Percentiles rank a stretch among this genome's conserved stretches.
Evolutionary conservation across 1,284 basidiomycete genomes (phyloP).

Genomic region (Ganoderma lucidum): DNA sequence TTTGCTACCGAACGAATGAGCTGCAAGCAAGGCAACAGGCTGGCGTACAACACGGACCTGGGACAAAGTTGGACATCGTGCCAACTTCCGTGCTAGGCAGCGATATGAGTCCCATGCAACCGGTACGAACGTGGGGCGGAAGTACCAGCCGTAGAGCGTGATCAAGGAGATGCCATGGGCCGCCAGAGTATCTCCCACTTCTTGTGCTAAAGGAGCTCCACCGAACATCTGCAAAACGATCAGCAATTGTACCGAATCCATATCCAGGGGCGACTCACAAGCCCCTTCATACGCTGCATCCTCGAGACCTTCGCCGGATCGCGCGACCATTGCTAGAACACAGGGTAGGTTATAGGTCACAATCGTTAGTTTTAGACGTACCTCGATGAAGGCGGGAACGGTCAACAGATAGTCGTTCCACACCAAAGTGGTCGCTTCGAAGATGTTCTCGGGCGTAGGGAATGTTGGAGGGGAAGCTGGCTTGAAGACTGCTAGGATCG

Average conservation of each 20-base stretch:
- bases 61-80: constrained; percentile 18
- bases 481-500: neutral
- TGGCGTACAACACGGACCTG: constrained; percentile 10
- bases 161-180: constrained; percentile 9
- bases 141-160: constrained; percentile 17
- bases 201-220: constrained; percentile 19
- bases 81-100: constrained; percentile 5
- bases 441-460: constrained; percentile 14
- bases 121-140: no score
- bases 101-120: neutral
- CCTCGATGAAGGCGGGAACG: constrained; percentile 14
- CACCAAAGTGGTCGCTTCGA: neutral
- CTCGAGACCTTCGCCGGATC: constrained; percentile 12
- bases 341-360: neutral
- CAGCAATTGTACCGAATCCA: neutral
- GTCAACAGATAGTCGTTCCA: constrained; percentile 7
- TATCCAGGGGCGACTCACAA: neutral
- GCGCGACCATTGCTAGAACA: constrained; percentile 13
- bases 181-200: constrained; percentile 12
- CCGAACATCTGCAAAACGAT: constrained; percentile 13
- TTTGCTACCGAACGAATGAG: neutral
- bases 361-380: neutral
- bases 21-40: neutral
- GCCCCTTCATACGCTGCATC: constrained; percentile 8
- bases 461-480: constrained; percentile 13